Percentiles rank a stretch among this genome's conserved stretches.
These are phyloP conservation scores for Meyerozyma athensensis DNA, from an alignment of 1,139 yeast species.

Conservation along the genomic window DNA sequence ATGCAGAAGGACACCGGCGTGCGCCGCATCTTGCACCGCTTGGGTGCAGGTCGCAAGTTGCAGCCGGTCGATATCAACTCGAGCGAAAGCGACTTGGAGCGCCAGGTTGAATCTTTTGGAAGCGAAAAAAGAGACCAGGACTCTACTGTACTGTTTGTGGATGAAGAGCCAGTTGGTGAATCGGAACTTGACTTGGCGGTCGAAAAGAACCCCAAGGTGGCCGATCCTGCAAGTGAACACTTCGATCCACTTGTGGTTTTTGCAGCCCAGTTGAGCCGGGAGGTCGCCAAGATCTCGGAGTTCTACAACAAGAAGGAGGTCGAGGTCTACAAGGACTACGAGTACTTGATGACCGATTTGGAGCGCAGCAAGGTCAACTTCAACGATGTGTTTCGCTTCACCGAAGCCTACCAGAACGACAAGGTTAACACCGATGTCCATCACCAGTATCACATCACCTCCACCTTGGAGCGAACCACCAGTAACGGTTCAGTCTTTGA, in stretches of 20 bases:
- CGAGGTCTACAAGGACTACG: slow-evolving; percentile 43
- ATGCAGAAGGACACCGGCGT: slow-evolving; percentile 1
- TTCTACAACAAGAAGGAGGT: slow-evolving; percentile 49
- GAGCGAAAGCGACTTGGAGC: slow-evolving; percentile 5
- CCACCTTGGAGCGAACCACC: slow-evolving; percentile 26
- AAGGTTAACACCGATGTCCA: slow-evolving; percentile 17
- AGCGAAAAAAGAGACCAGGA: slow-evolving; percentile 3
- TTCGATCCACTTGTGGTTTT: slow-evolving; percentile 50
- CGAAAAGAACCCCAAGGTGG: not conserved
- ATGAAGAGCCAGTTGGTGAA: not conserved
- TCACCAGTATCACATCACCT: slow-evolving; percentile 21
- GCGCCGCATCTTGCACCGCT: slow-evolving; percentile 1
- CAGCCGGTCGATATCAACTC: not conserved
- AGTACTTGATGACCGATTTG: slow-evolving; percentile 38
- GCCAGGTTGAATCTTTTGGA: not conserved
- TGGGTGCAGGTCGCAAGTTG: slow-evolving; percentile 1
- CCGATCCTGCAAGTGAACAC: not conserved
- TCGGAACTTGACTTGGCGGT: slow-evolving; percentile 1
- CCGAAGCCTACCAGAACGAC: slow-evolving; percentile 21
- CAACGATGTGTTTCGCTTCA: slow-evolving; percentile 26
- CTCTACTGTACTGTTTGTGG: slow-evolving; percentile 2
- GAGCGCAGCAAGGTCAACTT: slow-evolving; percentile 25
- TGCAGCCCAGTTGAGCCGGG: slow-evolving; percentile 47
- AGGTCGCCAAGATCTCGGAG: slow-evolving; percentile 50
- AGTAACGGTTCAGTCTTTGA: slow-evolving; percentile 29